Evolutionary conservation across 805 yeast genomes (phyloP).

Genomic region (Wickerhamiella lipophila): DNA sequence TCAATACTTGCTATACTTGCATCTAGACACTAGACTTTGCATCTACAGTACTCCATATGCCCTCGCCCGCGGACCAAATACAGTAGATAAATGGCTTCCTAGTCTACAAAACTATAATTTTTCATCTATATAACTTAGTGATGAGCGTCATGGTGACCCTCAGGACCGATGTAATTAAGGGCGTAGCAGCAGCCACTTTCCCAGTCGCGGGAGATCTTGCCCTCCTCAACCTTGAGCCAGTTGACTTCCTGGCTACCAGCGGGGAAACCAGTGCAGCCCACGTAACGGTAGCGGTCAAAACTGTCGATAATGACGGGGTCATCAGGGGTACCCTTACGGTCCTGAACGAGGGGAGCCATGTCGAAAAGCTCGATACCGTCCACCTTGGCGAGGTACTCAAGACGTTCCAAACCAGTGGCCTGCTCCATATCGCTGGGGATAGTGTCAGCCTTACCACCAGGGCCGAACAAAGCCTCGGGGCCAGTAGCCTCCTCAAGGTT

Average conservation of each 20-base stretch:
- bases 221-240: conserved; percentile 85
- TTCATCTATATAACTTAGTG: not conserved
- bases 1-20: no score
- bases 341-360: conserved; percentile 71
- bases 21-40: no score
- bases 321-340: conserved; percentile 79
- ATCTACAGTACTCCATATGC: no score
- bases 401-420: conserved; percentile 96
- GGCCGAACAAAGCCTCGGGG: conserved; percentile 67
- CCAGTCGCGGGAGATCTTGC: conserved; percentile 89
- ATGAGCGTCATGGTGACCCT: conserved; percentile 33
- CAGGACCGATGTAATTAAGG: conserved; percentile 73
- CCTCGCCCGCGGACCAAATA: no score
- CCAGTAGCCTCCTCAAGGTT: conserved; percentile 65
- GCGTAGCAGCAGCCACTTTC: conserved; percentile 95
- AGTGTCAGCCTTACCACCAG: conserved; percentile 58
- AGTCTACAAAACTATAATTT: not conserved
- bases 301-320: conserved; percentile 86
- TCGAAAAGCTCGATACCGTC: conserved; percentile 90
- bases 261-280: conserved; percentile 95
- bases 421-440: conserved; percentile 92
- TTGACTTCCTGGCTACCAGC: conserved; percentile 80
- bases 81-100: not conserved
- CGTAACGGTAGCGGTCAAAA: conserved; percentile 83
- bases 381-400: conserved; percentile 82